Base-by-base conservation (phyloP, 139 green algal species). In the Asterochloris erici region DNA sequence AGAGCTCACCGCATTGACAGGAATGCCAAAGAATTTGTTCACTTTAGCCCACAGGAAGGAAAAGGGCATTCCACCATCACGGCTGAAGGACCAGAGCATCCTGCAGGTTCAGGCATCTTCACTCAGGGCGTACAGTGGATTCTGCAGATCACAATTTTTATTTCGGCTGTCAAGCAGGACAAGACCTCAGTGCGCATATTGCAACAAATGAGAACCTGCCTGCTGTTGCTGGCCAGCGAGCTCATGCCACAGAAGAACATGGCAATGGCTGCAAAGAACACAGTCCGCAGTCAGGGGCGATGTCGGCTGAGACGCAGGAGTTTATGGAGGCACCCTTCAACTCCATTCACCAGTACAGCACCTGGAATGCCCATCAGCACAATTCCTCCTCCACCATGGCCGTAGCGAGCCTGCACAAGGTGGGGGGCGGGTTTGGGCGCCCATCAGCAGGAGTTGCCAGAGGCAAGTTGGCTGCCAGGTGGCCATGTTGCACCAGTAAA, bases 71-170 rank as follows among this genome's bases (percentile, higher is more conserved):
- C 82, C 89, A 17, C 84, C 69, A 81, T 94, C 90, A 15, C 90
- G 83, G 9, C 74, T 75, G 79, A 94, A 93, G 15, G 89, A 84
- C 73, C 84, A 94, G 27, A 87, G 61, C 88, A 91, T 89, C 82
- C 84, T 85, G 87, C 68, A 63, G 28, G 75, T 78, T 0, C 14
- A 9, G 47, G 29, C 21, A 24, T 71, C 17, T 71, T 21, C 17
- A 12, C 38, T 54, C 38, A 54, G 38, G 38, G 2, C 4, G 4
- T 54, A 6, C 38, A 54, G 38, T 54, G 38, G 38, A 54, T 10
- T 6, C 38, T 54, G 38, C 38, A 54, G 38, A 54, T n/a, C n/a
- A n/a, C n/a, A n/a, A n/a, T n/a, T 16, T 70, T 70, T 70, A 70
- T 70, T 70, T 70, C 64, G 16, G 64, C 64, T 16, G 21, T 71